Evolutionary conservation across 225 moss, liverwort and hornwort species (phyloP), one percentile per base, ranked within the genome.

Genomic region (Pleurozium schreberi): DNA sequence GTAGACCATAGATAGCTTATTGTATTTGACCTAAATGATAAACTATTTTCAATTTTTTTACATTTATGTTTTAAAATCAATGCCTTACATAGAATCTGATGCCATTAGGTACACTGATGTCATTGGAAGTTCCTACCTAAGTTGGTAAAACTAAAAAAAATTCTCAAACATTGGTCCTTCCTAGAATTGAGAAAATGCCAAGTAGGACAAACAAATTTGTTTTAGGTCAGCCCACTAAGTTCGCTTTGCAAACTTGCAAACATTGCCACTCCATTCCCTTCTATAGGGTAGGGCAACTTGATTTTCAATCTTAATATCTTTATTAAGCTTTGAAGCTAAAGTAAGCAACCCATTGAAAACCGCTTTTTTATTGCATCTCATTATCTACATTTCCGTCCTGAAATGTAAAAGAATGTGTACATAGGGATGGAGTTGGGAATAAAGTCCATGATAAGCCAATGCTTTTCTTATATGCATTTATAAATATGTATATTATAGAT

Each of bases 201-300:
- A 3, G 9, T 3, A 14, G 1, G 33, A 8, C 0, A 34, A 5
- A 49, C 38, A 20, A 10, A 19, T 36, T 19, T 20, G 7, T 49
- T 33, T 20, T 38, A 10, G 5, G 3, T 20, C 19, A 66, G 2
- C 6, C 8, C 3, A 3, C 26, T 20, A 11, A 66, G 6, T 68
- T 68, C 4, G 12, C 5, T 68, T n/a, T 14, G 1, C 4, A 0
- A 2, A 7, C 14, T 14, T 25, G 40, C 4, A 23, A 40, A 23
- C 5, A 28, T 12, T 22, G 7, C 3, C 22, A 2, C 13, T 20
- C 0, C 1, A 1, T 40, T 25, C 6, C 6, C 2, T n/a, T 23
- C 2, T 22, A 12, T 69, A 3, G 4, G 2, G 5, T 1, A 14
- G 0, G 25, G 5, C 2, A 2, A 68, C 22, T 40, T 23, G 13